phyloP scores from a whole-genome alignment of 2,329 filamentous ascomycete species.

The Leptographium procerum region DNA sequence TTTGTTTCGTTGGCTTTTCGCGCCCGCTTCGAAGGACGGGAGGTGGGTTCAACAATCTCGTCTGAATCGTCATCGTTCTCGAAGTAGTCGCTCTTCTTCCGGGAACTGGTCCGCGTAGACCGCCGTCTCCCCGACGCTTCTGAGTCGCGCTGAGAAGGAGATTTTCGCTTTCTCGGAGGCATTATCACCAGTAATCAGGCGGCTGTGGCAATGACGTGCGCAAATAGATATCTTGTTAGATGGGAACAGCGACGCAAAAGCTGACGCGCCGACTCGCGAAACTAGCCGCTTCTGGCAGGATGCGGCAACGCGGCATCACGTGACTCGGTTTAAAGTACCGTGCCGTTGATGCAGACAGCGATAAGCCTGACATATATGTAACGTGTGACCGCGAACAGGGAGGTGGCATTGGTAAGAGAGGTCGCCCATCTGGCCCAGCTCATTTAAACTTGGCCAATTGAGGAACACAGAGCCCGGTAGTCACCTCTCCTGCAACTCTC shows the following conservation, averaged over 20 bases:
- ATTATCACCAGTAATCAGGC: constrained; percentile 15
- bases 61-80: constrained; percentile 24
- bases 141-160: constrained; percentile 11
- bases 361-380: too few species aligned
- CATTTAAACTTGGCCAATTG: too few species aligned
- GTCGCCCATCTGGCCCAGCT: too few species aligned
- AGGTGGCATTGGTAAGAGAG: not conserved
- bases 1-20: not conserved
- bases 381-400: not conserved
- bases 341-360: too few species aligned
- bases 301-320: constrained; percentile 5
- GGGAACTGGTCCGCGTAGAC: constrained; percentile 34
- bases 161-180: constrained; percentile 28
- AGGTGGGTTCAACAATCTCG: not conserved
- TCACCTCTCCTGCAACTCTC: not conserved
- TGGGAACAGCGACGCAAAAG: not conserved
- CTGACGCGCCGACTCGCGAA: constrained; percentile 1
- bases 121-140: constrained; percentile 25
- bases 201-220: not conserved
- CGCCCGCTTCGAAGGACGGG: constrained; percentile 8
- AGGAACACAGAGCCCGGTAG: not conserved
- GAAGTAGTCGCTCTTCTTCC: constrained; percentile 40
- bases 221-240: too few species aligned
- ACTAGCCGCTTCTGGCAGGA: constrained; percentile 1
- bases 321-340: constrained; percentile 3